These are phyloP conservation scores for Trichosporon inkin DNA, from an alignment of 1,284 basidiomycete genomes.

Conservation along the genomic window DNA sequence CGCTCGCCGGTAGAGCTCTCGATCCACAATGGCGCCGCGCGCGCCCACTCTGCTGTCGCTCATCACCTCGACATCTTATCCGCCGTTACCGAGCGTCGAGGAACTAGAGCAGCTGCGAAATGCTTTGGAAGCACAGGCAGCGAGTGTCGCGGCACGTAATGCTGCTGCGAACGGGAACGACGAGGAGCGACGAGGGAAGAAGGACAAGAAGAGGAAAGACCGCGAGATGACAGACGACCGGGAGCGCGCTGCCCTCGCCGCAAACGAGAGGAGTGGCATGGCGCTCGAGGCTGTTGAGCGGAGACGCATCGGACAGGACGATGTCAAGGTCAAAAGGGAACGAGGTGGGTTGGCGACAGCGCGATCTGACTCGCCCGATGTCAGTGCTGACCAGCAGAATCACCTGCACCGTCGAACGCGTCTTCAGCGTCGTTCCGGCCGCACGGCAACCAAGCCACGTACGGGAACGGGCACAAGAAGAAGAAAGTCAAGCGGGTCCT, in stretches of 20 bases:
- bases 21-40: constrained; percentile 25
- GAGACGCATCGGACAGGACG: constrained; percentile 15
- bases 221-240: constrained; percentile 58
- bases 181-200: constrained; percentile 63
- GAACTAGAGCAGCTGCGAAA: constrained; percentile 64
- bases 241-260: constrained; percentile 54
- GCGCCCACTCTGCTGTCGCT: constrained; percentile 30
- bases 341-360: constrained; percentile 28
- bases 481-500: constrained; percentile 74
- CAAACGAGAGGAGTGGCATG: constrained; percentile 31
- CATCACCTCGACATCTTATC: constrained; percentile 41
- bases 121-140: constrained; percentile 59
- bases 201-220: constrained; percentile 62
- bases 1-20: too few species aligned
- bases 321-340: constrained; percentile 42
- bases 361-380: neutral
- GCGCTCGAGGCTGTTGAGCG: constrained; percentile 36
- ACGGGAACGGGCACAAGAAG: constrained; percentile 62
- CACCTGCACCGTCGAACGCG: constrained; percentile 43
- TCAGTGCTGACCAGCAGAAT: constrained; percentile 27
- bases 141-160: constrained; percentile 58
- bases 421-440: constrained; percentile 36
- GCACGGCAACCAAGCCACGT: constrained; percentile 26
- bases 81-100: constrained; percentile 61
- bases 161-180: constrained; percentile 64